Base-by-base conservation (phyloP, 768 basidiomycete genomes). In the Botryobasidium botryosum region DNA sequence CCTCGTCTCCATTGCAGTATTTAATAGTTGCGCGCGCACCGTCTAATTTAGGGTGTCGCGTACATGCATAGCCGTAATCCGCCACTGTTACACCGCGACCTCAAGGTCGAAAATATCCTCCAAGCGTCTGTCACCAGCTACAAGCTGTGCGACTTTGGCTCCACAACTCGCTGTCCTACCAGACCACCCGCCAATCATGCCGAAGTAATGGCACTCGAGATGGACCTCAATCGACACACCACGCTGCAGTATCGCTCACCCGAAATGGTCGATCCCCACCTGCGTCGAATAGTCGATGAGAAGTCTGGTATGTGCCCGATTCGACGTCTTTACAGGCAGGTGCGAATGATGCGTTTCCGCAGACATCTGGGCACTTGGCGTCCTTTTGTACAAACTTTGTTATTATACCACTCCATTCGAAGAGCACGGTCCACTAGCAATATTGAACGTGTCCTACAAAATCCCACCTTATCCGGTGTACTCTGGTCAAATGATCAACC, bases 401-500 rank as follows among this genome's bases (percentile, higher is more conserved):
- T 99, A 96, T 63, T 99, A 99, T 61, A 99, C 91, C 0, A 99
- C 94, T 1, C 94, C 94, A 0, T 99, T 99, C 56, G 94, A 99
- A 61, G 92, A 96, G 56, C 90, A 96, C 53, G 92, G 92, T 1
- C 84, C 87, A 2, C 65, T 99, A 42, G 94, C 94, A 2, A 97
- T 97, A 50, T 68, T 97, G 51, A 96, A 96, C 56, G 91, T 91
- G 28, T 87, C 91, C 55, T 99, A 96, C 61, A 79, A 78, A 52
- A 82, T 83, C 38, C 88, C 87, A 2, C 74, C 84, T 27, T 90
- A 85, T 59, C 86, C 86, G 1, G 71, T 79, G 1, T 94, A 91
- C 59, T 91, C 88, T 2, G 61, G 68, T 4, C 73, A 82, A 49
- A 74, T 96, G 69, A 87, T 81, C 51, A 67, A 73, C 40, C 59